Conservation (phyloP, 805 yeast genomes). For the Cyberlindnera mycetangii region DNA sequence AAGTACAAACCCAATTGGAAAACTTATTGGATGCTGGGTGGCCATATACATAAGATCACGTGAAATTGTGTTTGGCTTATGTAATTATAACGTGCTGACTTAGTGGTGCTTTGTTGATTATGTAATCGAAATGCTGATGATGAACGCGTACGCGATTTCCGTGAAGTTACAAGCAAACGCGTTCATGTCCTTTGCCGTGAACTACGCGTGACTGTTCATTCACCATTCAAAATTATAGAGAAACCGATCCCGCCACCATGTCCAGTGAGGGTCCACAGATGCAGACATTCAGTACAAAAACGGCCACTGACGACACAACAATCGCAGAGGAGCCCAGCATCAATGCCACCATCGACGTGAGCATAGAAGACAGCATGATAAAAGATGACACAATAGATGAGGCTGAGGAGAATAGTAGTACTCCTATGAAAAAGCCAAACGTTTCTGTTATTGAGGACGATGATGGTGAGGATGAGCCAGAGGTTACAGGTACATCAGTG, state of each 20-base stretch:
- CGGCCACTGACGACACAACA: slow-evolving; percentile 13
- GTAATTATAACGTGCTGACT: slow-evolving; percentile 2
- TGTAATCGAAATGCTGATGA: neutral
- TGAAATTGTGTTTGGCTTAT: slow-evolving; percentile 3
- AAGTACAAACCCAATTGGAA: neutral
- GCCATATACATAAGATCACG: slow-evolving; percentile 5
- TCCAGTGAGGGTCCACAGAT: slow-evolving; percentile 20
- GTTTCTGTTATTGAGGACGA: slow-evolving; percentile 2
- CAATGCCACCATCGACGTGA: slow-evolving; percentile 15
- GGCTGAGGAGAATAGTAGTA: slow-evolving; percentile 8
- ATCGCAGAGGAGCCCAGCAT: slow-evolving; percentile 16
- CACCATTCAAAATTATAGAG: too few species aligned
- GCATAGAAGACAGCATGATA: slow-evolving; percentile 6
- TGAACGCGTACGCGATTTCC: neutral
- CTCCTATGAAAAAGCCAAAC: slow-evolving; percentile 7
- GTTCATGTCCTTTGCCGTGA: neutral
- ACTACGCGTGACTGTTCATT: neutral
- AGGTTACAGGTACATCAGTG: slow-evolving; percentile 31
- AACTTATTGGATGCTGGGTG: slow-evolving; percentile 2
- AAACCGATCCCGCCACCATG: slow-evolving; percentile 5
- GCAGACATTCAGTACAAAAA: slow-evolving; percentile 19
- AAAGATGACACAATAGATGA: slow-evolving; percentile 15
- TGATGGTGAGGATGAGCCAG: slow-evolving; percentile 28
- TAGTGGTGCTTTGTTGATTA: neutral
- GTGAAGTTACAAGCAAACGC: too few species aligned